Percentiles rank a stretch among this genome's conserved stretches.
phyloP scores from a whole-genome alignment of 2,329 filamentous ascomycete genomes.

The Colletotrichum sojae region DNA sequence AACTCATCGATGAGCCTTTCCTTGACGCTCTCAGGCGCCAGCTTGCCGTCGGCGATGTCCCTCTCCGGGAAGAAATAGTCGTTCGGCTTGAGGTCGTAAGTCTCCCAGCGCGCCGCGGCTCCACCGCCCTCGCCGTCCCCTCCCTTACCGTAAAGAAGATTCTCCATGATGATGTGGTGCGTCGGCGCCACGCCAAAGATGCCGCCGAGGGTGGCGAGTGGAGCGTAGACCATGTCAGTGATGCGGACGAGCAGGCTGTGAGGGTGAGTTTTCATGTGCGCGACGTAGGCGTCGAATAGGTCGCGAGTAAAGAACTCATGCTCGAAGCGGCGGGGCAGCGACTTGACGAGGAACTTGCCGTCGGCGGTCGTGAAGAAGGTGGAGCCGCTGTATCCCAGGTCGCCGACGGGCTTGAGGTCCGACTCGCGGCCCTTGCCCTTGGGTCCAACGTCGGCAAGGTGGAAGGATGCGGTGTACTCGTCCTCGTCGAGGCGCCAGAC shows the following conservation, averaged over 20 bases:
- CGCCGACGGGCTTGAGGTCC: constrained; percentile 70
- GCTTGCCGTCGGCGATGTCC: constrained; percentile 74
- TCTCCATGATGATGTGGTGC: constrained; percentile 86
- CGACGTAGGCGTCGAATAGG: constrained; percentile 74
- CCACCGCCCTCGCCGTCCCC: constrained; percentile 54
- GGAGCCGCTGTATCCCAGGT: constrained; percentile 82
- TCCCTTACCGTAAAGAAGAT: constrained; percentile 74
- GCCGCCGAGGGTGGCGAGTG: constrained; percentile 70
- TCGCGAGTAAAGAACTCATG: constrained; percentile 79
- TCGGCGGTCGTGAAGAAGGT: constrained; percentile 80
- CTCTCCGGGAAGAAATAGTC: constrained; percentile 84
- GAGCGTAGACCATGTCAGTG: constrained; percentile 75
- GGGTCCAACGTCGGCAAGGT: constrained; percentile 39
- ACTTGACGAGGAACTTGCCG: constrained; percentile 79
- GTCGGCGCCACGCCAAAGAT: constrained; percentile 73
- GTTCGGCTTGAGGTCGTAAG: constrained; percentile 81
- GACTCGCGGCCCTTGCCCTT: constrained; percentile 52
- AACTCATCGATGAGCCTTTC: constrained; percentile 78
- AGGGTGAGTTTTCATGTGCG: constrained; percentile 73
- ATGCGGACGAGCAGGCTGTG: constrained; percentile 78
- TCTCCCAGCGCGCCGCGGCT: constrained; percentile 69
- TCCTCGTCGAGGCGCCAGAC: constrained; percentile 53
- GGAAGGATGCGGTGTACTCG: constrained; percentile 57
- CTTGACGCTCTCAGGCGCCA: constrained; percentile 76
- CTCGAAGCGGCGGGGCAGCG: constrained; percentile 78